Conservation (phyloP, 768 basidiomycete species). For the Candolleomyces efflorescens region DNA sequence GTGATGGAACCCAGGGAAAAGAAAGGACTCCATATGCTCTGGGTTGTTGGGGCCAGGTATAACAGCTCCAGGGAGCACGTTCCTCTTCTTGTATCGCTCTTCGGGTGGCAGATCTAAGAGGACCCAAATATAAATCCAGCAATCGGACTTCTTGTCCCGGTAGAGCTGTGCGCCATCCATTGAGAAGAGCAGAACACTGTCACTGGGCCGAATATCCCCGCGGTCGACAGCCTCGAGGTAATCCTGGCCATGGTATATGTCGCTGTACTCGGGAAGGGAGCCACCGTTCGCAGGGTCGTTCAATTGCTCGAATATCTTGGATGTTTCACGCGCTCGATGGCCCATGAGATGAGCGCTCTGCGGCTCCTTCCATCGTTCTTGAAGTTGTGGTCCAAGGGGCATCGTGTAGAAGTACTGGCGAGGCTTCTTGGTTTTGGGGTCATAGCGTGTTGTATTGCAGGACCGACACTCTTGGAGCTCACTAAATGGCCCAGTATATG, state of each 20-base stretch:
- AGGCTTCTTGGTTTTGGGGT: conserved; percentile 14
- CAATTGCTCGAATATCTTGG: conserved; percentile 17
- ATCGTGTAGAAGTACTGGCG: conserved; percentile 32
- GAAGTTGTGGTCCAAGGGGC: conserved; percentile 38
- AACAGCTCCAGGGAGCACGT: conserved; percentile 18
- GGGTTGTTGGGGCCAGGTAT: conserved; percentile 25
- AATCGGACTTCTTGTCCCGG: conserved; percentile 29
- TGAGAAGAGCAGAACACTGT: conserved; percentile 26
- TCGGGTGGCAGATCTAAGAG: conserved; percentile 21
- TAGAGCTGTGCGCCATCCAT: conserved; percentile 37
- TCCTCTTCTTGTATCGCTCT: conserved; percentile 20
- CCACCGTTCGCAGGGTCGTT: not conserved
- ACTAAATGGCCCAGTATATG: conserved; percentile 14
- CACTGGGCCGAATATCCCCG: conserved; percentile 19
- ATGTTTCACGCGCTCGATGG: conserved; percentile 20
- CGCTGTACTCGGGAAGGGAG: conserved; percentile 21
- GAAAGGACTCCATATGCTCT: conserved; percentile 27
- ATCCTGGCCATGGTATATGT: conserved; percentile 25
- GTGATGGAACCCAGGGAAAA: conserved; percentile 31
- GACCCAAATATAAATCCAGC: conserved; percentile 24
- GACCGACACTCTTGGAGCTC: conserved; percentile 16
- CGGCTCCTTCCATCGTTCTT: conserved; percentile 23
- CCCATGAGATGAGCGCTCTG: conserved; percentile 21
- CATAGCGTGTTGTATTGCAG: conserved; percentile 23
- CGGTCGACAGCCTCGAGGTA: conserved; percentile 20